Conservation (phyloP, 208 protist genomes). For the Acanthamoeba culbertsoni region DNA sequence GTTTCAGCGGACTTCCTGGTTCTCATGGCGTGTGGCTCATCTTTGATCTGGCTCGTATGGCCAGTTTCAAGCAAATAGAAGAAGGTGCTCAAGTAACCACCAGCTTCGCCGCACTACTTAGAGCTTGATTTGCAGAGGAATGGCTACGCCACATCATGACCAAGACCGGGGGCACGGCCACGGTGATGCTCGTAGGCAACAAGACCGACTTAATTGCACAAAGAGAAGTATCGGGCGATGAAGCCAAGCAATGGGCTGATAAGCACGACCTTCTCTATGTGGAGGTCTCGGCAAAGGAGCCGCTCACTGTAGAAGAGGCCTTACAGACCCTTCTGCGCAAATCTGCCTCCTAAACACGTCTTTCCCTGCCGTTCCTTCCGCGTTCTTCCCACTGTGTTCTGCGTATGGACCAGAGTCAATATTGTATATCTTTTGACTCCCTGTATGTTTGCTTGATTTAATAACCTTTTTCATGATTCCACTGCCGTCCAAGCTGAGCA, state of each 20-base stretch:
- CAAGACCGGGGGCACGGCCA: not conserved
- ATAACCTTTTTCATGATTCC: no score
- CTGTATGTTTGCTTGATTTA: no score
- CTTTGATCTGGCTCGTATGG: not conserved
- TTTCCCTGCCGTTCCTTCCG: no score
- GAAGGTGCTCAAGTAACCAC: not conserved
- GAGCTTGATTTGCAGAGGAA: not conserved
- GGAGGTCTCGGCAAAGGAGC: not conserved
- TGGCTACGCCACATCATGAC: not conserved
- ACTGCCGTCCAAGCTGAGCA: no score
- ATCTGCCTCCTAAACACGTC: no score
- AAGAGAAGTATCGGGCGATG: not conserved
- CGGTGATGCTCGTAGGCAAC: constrained; percentile 25
- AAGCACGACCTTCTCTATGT: not conserved
- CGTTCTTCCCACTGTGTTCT: no score
- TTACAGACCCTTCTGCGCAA: not conserved
- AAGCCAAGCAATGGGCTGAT: not conserved
- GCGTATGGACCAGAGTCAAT: no score
- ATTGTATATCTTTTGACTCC: no score
- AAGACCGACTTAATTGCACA: not conserved
- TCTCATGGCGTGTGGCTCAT: not conserved
- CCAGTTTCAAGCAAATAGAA: not conserved
- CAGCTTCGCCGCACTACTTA: not conserved
- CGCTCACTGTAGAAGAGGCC: not conserved
- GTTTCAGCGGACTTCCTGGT: not conserved